A percentile compares a stretch with the other conserved stretches of the same genome.
Conservation (phyloP, 768 basidiomycete genomes). For the Cytidiella melzeri region DNA sequence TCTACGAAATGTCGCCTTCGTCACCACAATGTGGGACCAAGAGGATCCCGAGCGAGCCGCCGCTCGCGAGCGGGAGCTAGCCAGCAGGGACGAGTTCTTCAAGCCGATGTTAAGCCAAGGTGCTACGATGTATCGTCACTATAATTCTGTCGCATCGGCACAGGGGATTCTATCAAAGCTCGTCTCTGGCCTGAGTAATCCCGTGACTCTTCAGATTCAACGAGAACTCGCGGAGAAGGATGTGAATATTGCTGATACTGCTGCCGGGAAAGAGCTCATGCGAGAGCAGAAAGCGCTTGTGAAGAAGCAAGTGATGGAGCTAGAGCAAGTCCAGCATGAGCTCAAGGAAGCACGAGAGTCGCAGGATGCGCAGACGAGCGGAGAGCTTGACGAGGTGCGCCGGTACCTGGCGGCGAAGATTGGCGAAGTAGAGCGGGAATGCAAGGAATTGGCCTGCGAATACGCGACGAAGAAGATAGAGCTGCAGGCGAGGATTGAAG, state of each 20-base stretch:
- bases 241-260: slow-evolving; percentile 43
- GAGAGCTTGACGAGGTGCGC: slow-evolving; percentile 35
- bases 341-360: background rate
- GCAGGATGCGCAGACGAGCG: slow-evolving; percentile 28
- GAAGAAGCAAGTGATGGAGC: slow-evolving; percentile 40
- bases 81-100: slow-evolving; percentile 38
- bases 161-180: too few relatives aligned
- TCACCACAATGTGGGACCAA: slow-evolving; percentile 27
- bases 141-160: slow-evolving; percentile 34
- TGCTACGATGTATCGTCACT: slow-evolving; percentile 38
- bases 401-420: slow-evolving; percentile 27
- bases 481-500: background rate
- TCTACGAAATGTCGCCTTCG: slow-evolving; percentile 20
- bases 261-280: slow-evolving; percentile 45
- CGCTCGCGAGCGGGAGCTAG: slow-evolving; percentile 40
- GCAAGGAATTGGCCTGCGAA: slow-evolving; percentile 6
- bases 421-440: slow-evolving; percentile 32
- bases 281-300: slow-evolving; percentile 38
- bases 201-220: slow-evolving; percentile 45
- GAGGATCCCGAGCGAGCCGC: slow-evolving; percentile 4
- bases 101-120: slow-evolving; percentile 43
- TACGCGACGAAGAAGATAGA: background rate
- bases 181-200: slow-evolving; percentile 36
- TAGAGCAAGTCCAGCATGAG: slow-evolving; percentile 21
- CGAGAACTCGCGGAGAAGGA: slow-evolving; percentile 45